Evolutionary conservation across 129 eudicot genomes (phyloP), one percentile per base, ranked within the genome.

Genomic region (Ambrosia trifida): DNA sequence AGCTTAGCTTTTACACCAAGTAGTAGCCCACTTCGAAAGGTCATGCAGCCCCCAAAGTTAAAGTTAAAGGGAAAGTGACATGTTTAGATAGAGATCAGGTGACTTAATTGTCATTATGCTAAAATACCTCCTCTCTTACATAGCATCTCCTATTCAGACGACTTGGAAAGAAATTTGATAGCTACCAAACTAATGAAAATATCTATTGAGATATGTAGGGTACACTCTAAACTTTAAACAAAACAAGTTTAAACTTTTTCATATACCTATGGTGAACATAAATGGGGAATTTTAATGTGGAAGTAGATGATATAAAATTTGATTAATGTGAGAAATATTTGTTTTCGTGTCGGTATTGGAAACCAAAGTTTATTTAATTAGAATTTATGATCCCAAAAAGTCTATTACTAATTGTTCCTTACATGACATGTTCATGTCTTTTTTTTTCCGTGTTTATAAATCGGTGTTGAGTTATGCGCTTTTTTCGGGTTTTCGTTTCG

Each of bases 41-140:
- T 72, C 62, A 72, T 53, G 78, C 53, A 71, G 69, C 88, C 90
- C 84, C 90, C 83, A 78, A 86, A 86, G 40, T 35, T 5, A 35
- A 35, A 35, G 5, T 86, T 87, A 71, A 76, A 64, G 62, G 75
- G 85, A 83, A 76, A 80, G 83, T 80, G 83, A 69, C 69, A 47
- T 61, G 45, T 68, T 38, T 64, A 53, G 17, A 24, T 24, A 44
- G 44, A 75, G 38, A 53, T 53, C 78, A 38, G 5, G 46, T 62
- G 63, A 62, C 63, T 61, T 73, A 46, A 73, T 35, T 28, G 32
- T 63, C 17, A 53, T 43, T 75, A 75, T 66, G 73, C 36, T 65
- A 53, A 65, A 16, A 32, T 35, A 43, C 24, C 43, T 44, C 63
- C 8, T 57, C 46, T 20, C 59, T 72, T 45, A 59, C 33, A 38